phyloP scores from a whole-genome alignment of 768 basidiomycete species.

The Suillus spraguei region DNA sequence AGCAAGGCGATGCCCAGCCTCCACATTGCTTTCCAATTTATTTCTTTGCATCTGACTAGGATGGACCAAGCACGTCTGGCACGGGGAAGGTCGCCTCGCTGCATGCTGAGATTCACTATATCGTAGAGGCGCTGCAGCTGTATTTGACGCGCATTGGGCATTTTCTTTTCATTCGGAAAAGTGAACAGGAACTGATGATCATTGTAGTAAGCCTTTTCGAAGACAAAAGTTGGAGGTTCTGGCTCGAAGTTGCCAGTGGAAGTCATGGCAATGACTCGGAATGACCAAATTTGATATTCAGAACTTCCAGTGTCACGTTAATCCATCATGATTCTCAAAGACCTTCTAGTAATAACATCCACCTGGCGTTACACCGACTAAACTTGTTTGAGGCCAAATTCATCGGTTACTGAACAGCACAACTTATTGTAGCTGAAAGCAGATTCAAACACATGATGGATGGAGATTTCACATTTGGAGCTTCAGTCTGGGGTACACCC shows the following conservation, averaged over 20 bases:
- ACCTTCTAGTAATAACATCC: slow-evolving; percentile 8
- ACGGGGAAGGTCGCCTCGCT: slow-evolving; percentile 61
- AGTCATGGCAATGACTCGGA: not conserved
- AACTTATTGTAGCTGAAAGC: slow-evolving; percentile 8
- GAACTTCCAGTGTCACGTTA: not conserved
- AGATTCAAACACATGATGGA: slow-evolving; percentile 49
- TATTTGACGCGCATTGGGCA: slow-evolving; percentile 60
- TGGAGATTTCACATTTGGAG: slow-evolving; percentile 71
- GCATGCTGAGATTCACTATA: slow-evolving; percentile 69
- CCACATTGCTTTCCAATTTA: slow-evolving; percentile 77
- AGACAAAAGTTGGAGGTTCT: not conserved
- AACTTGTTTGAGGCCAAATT: not conserved
- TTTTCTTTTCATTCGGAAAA: slow-evolving; percentile 50
- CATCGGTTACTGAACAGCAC: slow-evolving; percentile 16
- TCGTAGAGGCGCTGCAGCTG: slow-evolving; percentile 79
- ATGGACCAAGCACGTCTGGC: slow-evolving; percentile 77
- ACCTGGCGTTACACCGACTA: slow-evolving; percentile 4
- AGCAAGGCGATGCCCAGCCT: slow-evolving; percentile 63
- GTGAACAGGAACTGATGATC: slow-evolving; percentile 63
- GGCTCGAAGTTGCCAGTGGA: not conserved
- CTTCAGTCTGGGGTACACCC: slow-evolving; percentile 71
- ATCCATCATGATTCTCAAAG: not conserved
- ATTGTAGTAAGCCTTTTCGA: slow-evolving; percentile 5
- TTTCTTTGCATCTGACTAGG: slow-evolving; percentile 74
- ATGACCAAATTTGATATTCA: not conserved